These are phyloP conservation scores for Trametes hirsuta DNA, from an alignment of 1,284 basidiomycete genomes.

Conservation along the genomic window DNA sequence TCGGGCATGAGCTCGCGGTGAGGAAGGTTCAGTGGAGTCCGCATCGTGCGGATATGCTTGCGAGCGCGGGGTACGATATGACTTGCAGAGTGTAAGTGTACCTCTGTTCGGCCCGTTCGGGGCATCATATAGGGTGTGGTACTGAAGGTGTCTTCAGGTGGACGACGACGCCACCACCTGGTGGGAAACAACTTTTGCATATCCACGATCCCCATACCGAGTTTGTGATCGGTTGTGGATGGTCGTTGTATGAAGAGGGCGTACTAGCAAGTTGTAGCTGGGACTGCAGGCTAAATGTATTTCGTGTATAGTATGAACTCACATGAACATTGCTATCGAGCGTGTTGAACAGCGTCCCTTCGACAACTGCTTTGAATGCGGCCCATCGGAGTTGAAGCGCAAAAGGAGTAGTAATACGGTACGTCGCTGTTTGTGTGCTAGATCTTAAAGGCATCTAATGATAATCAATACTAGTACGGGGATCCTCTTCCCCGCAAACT, in stretches of 20 bases:
- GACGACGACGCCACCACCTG: conserved; percentile 59
- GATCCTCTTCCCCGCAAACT: too few relatives aligned
- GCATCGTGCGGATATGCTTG: conserved; percentile 75
- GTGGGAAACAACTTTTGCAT: conserved; percentile 59
- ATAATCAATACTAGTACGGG: too few relatives aligned
- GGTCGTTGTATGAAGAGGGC: conserved; percentile 88
- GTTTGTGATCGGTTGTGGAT: conserved; percentile 91
- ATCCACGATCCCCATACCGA: conserved; percentile 91
- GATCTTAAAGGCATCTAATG: too few relatives aligned
- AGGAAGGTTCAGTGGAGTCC: conserved; percentile 82
- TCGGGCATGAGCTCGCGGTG: conserved; percentile 84
- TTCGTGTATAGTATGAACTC: conserved; percentile 47
- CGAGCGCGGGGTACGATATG: conserved; percentile 95
- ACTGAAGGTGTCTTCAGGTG: conserved; percentile 47
- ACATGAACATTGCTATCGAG: background rate
- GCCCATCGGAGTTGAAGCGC: too few relatives aligned
- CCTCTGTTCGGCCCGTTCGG: too few relatives aligned
- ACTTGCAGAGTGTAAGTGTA: conserved; percentile 82
- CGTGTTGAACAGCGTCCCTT: background rate
- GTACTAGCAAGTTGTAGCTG: conserved; percentile 87
- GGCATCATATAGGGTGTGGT: conserved; percentile 1
- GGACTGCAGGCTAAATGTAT: conserved; percentile 86
- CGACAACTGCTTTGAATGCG: background rate
- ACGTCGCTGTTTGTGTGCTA: too few relatives aligned
- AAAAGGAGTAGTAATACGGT: too few relatives aligned